Conservation (phyloP, 164 flowering plant species). For the Liriodendron chinense region DNA sequence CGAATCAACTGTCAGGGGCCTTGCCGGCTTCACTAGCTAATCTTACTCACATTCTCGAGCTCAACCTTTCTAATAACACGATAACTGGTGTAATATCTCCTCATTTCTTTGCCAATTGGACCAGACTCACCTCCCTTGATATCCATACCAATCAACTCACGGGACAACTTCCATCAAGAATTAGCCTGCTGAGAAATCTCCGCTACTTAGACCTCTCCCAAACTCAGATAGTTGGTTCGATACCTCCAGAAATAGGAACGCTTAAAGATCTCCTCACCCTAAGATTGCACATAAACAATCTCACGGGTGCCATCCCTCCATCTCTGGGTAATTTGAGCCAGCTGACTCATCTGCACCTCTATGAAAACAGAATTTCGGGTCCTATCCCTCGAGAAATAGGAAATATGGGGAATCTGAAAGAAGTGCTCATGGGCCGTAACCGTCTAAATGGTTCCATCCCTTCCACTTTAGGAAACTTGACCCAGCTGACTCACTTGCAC, state of each 20-base stretch:
- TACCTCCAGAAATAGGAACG: slow-evolving; percentile 42
- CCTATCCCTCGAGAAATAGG: slow-evolving; percentile 10
- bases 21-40: too few relatives aligned
- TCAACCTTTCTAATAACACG: too few relatives aligned
- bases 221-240: slow-evolving; percentile 35
- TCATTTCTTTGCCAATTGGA: too few relatives aligned
- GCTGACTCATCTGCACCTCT: neutral
- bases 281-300: neutral
- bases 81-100: too few relatives aligned
- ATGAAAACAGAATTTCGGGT: neutral
- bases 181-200: slow-evolving; percentile 25
- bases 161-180: slow-evolving; percentile 24
- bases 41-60: too few relatives aligned
- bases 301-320: slow-evolving; percentile 1
- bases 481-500: neutral
- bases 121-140: too few relatives aligned
- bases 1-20: too few relatives aligned
- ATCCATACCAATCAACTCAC: slow-evolving; percentile 8
- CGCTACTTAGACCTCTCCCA: neutral
- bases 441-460: neutral
- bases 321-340: slow-evolving; percentile 1
- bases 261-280: neutral
- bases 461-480: neutral
- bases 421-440: neutral
- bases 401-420: neutral